phyloP scores from a whole-genome alignment of 768 basidiomycete species.

The Flagelloscypha sp. region DNA sequence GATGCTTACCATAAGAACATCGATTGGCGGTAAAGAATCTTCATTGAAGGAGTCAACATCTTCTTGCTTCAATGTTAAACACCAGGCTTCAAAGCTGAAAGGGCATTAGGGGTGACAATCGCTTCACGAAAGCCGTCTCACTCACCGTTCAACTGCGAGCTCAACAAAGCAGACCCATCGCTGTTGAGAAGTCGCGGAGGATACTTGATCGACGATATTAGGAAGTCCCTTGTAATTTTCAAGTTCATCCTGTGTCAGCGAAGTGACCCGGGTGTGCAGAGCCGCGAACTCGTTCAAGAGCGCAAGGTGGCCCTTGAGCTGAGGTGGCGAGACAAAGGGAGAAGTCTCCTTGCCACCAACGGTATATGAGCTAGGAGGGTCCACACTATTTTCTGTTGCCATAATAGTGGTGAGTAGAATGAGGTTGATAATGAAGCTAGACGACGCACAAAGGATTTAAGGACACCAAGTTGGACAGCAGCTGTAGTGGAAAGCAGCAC shows the following conservation, averaged over 20 bases:
- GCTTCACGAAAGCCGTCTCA: too few species aligned
- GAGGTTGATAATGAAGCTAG: too few species aligned
- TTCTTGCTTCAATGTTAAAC: too few species aligned
- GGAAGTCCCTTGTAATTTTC: not conserved
- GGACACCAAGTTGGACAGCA: too few species aligned
- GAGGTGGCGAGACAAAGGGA: not conserved
- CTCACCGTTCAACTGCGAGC: conserved; percentile 29
- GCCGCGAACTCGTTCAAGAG: conserved; percentile 25
- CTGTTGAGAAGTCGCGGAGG: conserved; percentile 19
- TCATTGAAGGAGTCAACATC: conserved; percentile 8
- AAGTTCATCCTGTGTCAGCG: too few species aligned
- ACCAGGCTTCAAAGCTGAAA: too few species aligned
- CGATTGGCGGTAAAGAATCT: conserved; percentile 25
- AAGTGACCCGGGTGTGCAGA: conserved; percentile 18
- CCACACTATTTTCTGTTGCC: too few species aligned
- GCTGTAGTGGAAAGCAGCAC: too few species aligned
- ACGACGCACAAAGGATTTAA: too few species aligned
- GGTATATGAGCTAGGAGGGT: too few species aligned
- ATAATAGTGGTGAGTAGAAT: too few species aligned
- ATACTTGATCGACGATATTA: conserved; percentile 10
- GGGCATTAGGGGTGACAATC: too few species aligned
- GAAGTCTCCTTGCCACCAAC: not conserved
- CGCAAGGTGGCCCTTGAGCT: conserved; percentile 24
- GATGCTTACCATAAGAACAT: conserved; percentile 27
- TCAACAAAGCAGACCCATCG: conserved; percentile 30